phyloP scores from a whole-genome alignment of 371 early-diverging fungal species.

The Batkoa obscura region DNA sequence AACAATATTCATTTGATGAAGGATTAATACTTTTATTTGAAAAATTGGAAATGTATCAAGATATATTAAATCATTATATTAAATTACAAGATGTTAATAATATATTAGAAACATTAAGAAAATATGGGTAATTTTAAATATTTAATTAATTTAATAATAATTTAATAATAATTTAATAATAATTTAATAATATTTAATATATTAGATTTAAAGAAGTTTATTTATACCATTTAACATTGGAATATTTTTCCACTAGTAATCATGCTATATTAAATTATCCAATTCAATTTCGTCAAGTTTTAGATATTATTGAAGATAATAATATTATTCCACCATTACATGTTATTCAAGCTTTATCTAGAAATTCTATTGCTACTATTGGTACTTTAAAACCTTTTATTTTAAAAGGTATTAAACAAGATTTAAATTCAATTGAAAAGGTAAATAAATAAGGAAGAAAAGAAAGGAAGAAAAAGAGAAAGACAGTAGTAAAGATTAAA shows the following conservation, averaged over 20 bases:
- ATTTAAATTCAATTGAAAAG: no score
- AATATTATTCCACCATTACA: conserved; percentile 72
- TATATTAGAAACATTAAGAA: conserved; percentile 51
- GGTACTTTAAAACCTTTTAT: conserved; percentile 70
- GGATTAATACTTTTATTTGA: conserved; percentile 75
- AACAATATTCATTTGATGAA: conserved; percentile 53
- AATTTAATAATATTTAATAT: background rate
- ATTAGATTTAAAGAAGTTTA: conserved; percentile 43
- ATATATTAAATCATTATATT: conserved; percentile 63
- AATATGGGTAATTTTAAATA: conserved; percentile 45
- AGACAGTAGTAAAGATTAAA: background rate
- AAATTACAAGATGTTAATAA: conserved; percentile 48
- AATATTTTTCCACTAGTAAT: conserved; percentile 57
- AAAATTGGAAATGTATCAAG: conserved; percentile 56
- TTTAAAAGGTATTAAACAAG: conserved; percentile 39
- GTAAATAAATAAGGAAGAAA: conserved; percentile 46
- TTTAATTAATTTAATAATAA: no score
- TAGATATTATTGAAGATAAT: conserved; percentile 64
- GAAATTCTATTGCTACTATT: conserved; percentile 64
- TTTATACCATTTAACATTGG: conserved; percentile 61
- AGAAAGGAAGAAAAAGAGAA: conserved; percentile 1
- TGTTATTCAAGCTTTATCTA: conserved; percentile 64
- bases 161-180: background rate
- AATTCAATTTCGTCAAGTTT: conserved; percentile 38
- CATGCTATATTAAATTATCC: conserved; percentile 25